These are phyloP conservation scores for Stygiomarasmius scandens DNA, from an alignment of 1,284 basidiomycete species.

Conservation along the genomic window DNA sequence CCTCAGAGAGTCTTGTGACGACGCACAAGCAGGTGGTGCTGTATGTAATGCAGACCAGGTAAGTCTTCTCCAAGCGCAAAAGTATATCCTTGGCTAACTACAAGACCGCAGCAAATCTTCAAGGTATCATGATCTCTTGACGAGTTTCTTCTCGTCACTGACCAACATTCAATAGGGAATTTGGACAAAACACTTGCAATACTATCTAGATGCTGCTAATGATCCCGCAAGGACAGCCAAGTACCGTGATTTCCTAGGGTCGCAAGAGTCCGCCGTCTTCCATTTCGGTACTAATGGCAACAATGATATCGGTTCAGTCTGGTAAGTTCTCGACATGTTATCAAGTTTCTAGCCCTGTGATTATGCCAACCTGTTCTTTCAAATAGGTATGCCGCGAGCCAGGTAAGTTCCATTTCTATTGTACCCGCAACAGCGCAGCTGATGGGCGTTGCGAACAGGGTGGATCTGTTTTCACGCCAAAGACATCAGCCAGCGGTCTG, in stretches of 20 bases:
- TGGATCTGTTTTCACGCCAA: constrained; percentile 30
- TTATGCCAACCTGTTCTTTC: neutral
- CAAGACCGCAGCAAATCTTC: constrained; percentile 42
- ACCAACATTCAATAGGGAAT: constrained; percentile 31
- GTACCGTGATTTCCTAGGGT: constrained; percentile 41
- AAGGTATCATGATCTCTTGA: constrained; percentile 31
- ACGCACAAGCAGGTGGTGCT: constrained; percentile 37
- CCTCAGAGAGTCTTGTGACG: constrained; percentile 55
- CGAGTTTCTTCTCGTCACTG: neutral
- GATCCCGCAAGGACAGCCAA: constrained; percentile 37
- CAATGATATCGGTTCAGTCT: constrained; percentile 49
- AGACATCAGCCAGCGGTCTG: constrained; percentile 34
- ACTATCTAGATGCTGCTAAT: constrained; percentile 42
- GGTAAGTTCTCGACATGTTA: constrained; percentile 21
- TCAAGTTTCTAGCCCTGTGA: neutral
- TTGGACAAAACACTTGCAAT: constrained; percentile 48
- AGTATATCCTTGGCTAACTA: neutral
- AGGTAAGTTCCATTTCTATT: constrained; percentile 24
- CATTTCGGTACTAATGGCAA: constrained; percentile 36
- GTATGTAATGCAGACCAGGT: constrained; percentile 54
- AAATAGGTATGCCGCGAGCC: constrained; percentile 40
- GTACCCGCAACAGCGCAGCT: neutral
- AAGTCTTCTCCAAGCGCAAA: constrained; percentile 11
- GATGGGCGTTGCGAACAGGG: constrained; percentile 8
- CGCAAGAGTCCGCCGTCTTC: constrained; percentile 41